Evolutionary conservation across 192 early-diverging fungal species (phyloP), one percentile per base, ranked within the genome.

Genomic region (Coemansia interrupta): DNA sequence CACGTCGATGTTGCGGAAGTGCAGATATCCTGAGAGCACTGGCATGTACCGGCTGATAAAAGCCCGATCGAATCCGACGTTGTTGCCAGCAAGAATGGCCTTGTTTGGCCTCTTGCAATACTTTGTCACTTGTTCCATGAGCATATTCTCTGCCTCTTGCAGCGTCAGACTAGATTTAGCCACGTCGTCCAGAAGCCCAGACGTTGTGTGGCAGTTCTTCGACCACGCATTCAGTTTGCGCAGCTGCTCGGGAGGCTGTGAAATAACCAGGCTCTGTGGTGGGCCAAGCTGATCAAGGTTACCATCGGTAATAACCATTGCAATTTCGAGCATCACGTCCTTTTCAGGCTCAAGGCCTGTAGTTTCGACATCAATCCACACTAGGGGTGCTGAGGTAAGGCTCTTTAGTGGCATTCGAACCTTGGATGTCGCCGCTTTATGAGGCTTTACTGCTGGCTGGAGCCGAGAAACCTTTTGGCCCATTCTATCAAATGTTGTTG

Each of bases 151-250:
- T 1, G 92, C 94, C 11, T 86, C 53, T 12, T 56, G 51, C 4
- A 81, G 81, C 2, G 82, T 83, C 17, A 86, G 63, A 0, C 58
- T 84, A 5, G 89, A 90, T 3, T 70, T 71, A 8, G 89, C 65
- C 0, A 92, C 89, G 14, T 83, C 72, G 14, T 72, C 58, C 0
- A 90, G 90, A 39, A 96, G 76, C 5, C 94, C 94, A 15, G 89
- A 83, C 80, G 84, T 42, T 20, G 24, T 53, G 61, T 96, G 94
- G 42, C 91, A 86, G 32, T 86, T 61, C n/a, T 68, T 81, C 62
- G 91, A 89, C 93, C 94, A 96, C 20, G 86, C 85, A 46, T 91
- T 83, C 90, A 97, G 93, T 14, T 61, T 60, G 29, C 90, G 81
- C 83, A 96, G 74, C 13, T 91, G 47, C 11, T 77, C 66, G 39